A percentile compares a stretch with the other conserved stretches of the same genome.
phyloP scores from a whole-genome alignment of 2,329 filamentous ascomycete genomes.

The Rhynchosporium graminicola region DNA sequence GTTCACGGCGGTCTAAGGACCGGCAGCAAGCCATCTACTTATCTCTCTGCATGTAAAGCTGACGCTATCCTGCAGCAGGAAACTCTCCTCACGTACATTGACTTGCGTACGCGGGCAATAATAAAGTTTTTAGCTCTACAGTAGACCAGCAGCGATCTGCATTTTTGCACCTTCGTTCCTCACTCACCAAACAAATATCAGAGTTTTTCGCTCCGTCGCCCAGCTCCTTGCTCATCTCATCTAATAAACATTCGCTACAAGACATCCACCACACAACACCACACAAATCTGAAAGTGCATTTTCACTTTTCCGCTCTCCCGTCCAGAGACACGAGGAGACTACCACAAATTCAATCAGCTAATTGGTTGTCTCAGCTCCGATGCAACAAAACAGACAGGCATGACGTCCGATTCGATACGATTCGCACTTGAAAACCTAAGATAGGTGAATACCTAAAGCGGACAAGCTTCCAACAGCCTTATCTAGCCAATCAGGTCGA shows the following conservation, averaged over 20 bases:
- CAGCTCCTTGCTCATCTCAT: constrained; percentile 5
- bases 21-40: neutral
- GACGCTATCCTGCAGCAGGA: constrained; percentile 8
- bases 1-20: neutral
- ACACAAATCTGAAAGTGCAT: constrained; percentile 10
- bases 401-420: constrained; percentile 17
- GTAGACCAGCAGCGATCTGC: neutral
- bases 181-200: neutral
- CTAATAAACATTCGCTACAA: neutral
- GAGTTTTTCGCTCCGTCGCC: neutral
- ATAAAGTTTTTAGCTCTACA: neutral
- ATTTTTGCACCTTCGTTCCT: constrained; percentile 8
- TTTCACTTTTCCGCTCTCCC: constrained; percentile 9
- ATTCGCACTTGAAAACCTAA: constrained; percentile 18
- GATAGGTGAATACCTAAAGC: constrained; percentile 25
- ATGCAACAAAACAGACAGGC: constrained; percentile 8
- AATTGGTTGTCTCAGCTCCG: constrained; percentile 7
- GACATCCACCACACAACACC: constrained; percentile 1
- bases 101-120: neutral
- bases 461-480: constrained; percentile 21
- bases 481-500: constrained; percentile 24
- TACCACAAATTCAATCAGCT: neutral
- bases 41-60: neutral
- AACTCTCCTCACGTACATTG: neutral
- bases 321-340: neutral